Conservation (phyloP, 2,329 filamentous ascomycete genomes). For the Karstenula rhodostoma region DNA sequence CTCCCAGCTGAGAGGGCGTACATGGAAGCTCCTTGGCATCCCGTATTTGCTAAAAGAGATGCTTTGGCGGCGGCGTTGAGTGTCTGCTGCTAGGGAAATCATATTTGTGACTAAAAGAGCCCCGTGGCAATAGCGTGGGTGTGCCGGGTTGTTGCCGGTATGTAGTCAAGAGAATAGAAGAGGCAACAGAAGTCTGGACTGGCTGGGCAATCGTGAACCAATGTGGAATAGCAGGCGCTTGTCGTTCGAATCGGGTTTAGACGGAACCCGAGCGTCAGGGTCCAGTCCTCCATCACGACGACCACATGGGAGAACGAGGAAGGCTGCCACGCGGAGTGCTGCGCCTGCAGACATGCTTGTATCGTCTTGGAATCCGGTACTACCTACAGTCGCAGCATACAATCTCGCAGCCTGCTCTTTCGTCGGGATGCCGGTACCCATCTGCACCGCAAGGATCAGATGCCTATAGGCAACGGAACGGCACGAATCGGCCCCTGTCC, state of each 20-base stretch:
- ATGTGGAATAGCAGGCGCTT: neutral
- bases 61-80: neutral
- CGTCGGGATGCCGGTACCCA: neutral
- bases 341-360: neutral
- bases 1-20: slow-evolving; percentile 24
- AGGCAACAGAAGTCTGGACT: neutral
- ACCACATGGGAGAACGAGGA: neutral
- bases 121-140: neutral
- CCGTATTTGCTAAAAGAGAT: neutral
- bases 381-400: neutral
- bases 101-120: neutral
- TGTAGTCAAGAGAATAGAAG: neutral
- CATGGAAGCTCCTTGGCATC: slow-evolving; percentile 11
- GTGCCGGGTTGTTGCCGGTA: neutral
- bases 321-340: neutral
- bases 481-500: neutral
- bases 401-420: neutral
- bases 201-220: neutral
- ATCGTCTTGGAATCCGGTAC: neutral
- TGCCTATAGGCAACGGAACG: slow-evolving; percentile 1
- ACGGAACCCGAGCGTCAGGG: neutral
- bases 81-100: neutral
- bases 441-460: neutral
- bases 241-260: neutral
- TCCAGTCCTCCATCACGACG: neutral